Conservation (phyloP, 2,329 filamentous ascomycete species). For the Ceratocystis smalleyi region DNA sequence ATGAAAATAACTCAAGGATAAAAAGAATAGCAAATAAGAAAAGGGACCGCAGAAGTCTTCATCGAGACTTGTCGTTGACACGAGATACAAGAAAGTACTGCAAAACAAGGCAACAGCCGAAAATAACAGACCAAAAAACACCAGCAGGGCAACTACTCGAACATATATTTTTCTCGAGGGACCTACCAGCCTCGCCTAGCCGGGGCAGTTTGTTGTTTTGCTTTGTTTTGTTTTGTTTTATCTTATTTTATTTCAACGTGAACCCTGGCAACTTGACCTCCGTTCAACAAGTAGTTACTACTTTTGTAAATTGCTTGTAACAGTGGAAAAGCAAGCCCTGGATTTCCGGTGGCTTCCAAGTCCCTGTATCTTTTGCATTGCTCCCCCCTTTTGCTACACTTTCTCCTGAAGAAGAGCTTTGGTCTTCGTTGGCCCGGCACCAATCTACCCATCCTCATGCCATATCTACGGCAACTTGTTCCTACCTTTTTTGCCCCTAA, state of each 20-base stretch:
- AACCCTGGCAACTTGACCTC: too few relatives aligned
- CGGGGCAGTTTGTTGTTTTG: neutral
- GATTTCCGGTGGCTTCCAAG: neutral
- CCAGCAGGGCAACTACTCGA: neutral
- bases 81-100: neutral
- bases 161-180: neutral
- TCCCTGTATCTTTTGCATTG: neutral
- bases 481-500: neutral
- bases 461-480: constrained; percentile 1
- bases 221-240: neutral
- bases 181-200: neutral
- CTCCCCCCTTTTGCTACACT: neutral
- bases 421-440: neutral
- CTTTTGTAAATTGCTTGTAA: too few relatives aligned
- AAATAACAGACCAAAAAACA: neutral
- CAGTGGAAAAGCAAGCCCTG: too few relatives aligned
- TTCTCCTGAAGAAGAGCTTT: neutral
- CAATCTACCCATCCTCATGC: neutral
- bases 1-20: neutral
- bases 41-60: neutral
- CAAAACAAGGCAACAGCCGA: neutral
- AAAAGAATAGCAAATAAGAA: neutral
- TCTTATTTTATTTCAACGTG: neutral
- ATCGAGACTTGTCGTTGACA: neutral
- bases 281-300: too few relatives aligned